phyloP scores from a whole-genome alignment of 208 protist species.

The Naegleria gruberi region DNA sequence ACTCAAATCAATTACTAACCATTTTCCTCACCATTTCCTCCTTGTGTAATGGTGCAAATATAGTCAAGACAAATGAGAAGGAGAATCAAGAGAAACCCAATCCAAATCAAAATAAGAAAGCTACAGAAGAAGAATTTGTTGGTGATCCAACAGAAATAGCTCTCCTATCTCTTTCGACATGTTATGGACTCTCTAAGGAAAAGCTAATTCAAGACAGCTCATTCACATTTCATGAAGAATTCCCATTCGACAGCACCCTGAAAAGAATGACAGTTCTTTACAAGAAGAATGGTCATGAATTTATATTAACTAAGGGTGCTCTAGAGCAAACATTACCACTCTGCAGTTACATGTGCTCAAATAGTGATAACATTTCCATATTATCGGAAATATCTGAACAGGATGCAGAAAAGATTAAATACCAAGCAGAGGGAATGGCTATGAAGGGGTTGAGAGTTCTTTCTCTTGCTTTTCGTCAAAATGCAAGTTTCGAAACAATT shows the following conservation, averaged over 20 bases:
- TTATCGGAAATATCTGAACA: background rate
- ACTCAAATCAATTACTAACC: background rate
- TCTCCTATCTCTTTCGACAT: background rate
- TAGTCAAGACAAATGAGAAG: background rate
- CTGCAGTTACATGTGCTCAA: background rate
- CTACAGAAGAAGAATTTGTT: background rate
- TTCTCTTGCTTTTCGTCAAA: background rate
- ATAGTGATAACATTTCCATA: background rate
- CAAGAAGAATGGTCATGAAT: background rate
- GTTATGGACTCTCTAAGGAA: background rate
- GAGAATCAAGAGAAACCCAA: background rate
- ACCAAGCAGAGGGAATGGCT: background rate
- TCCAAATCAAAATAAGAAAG: background rate
- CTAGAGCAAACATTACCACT: background rate
- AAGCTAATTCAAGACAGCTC: background rate
- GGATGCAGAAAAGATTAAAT: background rate
- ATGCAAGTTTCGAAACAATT: background rate
- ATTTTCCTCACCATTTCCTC: background rate
- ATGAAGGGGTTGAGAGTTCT: constrained; percentile 10
- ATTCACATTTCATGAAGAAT: background rate
- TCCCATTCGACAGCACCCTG: constrained; percentile 13
- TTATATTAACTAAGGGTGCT: constrained; percentile 25
- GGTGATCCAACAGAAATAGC: constrained; percentile 28
- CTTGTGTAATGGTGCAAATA: background rate
- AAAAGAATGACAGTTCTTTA: constrained; percentile 25